phyloP scores from a whole-genome alignment of 2,329 filamentous ascomycete species.

The Aspergillus puulaauensis region DNA sequence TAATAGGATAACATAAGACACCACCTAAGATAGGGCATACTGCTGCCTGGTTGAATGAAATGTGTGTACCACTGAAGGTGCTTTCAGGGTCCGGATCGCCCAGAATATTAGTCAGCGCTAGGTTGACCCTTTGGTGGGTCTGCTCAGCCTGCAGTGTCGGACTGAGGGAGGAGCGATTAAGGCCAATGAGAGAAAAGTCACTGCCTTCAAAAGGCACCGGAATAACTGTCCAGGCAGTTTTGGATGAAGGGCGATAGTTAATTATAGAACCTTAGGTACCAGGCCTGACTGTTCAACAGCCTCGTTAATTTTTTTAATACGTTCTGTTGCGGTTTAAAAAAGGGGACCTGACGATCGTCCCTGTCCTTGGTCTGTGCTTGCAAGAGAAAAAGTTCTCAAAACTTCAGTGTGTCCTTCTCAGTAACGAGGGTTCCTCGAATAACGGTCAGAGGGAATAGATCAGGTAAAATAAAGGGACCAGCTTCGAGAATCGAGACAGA shows the following conservation, averaged over 20 bases:
- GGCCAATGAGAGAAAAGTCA: not conserved
- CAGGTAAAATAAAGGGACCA: not conserved
- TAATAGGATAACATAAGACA: no score
- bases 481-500: not conserved
- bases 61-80: no score
- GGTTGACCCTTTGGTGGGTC: no score
- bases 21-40: no score
- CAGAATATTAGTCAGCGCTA: no score
- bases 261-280: not conserved
- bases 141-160: not conserved
- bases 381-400: not conserved
- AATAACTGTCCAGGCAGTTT: not conserved
- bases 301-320: not conserved
- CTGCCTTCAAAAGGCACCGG: not conserved
- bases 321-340: not conserved
- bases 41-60: no score
- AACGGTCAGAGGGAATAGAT: not conserved
- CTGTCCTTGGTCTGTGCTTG: not conserved
- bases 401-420: no score
- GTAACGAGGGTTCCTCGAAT: not conserved
- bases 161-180: not conserved
- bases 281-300: not conserved
- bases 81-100: no score
- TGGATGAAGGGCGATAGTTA: not conserved
- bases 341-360: not conserved